These are phyloP conservation scores for Geotrichum aggregatum DNA, from an alignment of 1,139 yeast genomes.

Conservation along the genomic window DNA sequence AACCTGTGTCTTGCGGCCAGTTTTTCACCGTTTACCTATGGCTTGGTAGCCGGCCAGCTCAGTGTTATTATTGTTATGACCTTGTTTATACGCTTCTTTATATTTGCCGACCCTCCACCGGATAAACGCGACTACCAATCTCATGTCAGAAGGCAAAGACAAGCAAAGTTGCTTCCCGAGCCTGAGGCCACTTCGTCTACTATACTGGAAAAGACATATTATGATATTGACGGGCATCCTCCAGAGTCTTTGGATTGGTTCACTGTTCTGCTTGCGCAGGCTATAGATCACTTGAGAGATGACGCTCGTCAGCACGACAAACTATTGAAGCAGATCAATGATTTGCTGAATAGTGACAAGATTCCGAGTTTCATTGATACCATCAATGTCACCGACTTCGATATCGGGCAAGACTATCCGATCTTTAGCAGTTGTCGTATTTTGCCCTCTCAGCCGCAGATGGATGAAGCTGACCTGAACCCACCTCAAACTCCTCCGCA, in stretches of 20 bases:
- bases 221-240: conserved; percentile 80
- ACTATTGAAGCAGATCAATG: conserved; percentile 69
- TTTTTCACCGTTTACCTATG: conserved; percentile 36
- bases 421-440: conserved; percentile 91
- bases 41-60: conserved; percentile 60
- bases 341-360: conserved; percentile 47
- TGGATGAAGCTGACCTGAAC: conserved; percentile 22
- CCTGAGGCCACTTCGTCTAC: conserved; percentile 37
- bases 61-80: conserved; percentile 71
- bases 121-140: conserved; percentile 31
- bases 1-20: not conserved
- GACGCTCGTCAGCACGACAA: conserved; percentile 85
- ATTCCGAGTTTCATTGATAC: conserved; percentile 78
- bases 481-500: conserved; percentile 29
- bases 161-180: conserved; percentile 34
- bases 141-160: conserved; percentile 30
- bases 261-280: conserved; percentile 88
- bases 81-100: conserved; percentile 77
- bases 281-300: conserved; percentile 75
- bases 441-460: conserved; percentile 33
- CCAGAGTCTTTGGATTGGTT: conserved; percentile 97
- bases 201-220: conserved; percentile 84
- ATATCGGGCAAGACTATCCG: conserved; percentile 93
- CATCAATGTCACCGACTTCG: conserved; percentile 77
- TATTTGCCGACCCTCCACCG: conserved; percentile 68